A percentile compares a stretch with the other conserved stretches of the same genome.
Conservation (phyloP, 2,329 filamentous ascomycete species). For the Fonsecaea pedrosoi region DNA sequence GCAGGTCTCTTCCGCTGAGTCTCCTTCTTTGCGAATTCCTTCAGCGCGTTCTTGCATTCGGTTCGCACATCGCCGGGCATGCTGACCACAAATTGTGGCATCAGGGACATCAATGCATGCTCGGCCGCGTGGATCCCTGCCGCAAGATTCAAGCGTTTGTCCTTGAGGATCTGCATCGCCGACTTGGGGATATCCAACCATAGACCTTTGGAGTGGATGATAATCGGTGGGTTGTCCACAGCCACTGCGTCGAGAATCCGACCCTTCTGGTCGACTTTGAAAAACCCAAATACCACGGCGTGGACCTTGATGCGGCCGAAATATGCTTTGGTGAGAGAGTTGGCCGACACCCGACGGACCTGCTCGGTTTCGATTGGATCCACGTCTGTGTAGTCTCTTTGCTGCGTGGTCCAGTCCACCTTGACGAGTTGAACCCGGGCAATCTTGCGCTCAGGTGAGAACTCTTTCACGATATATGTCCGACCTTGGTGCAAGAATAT, state of each 20-base stretch:
- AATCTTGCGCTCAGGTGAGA: slow-evolving; percentile 78
- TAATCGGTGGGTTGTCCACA: slow-evolving; percentile 90
- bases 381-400: slow-evolving; percentile 91
- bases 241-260: slow-evolving; percentile 89
- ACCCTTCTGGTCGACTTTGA: slow-evolving; percentile 88
- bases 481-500: slow-evolving; percentile 97
- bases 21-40: slow-evolving; percentile 76
- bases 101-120: slow-evolving; percentile 83
- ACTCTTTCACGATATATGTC: slow-evolving; percentile 89
- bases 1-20: slow-evolving; percentile 77
- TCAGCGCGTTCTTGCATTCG: slow-evolving; percentile 87
- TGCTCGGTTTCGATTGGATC: slow-evolving; percentile 92
- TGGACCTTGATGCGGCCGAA: slow-evolving; percentile 85
- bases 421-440: slow-evolving; percentile 87
- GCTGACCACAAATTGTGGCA: slow-evolving; percentile 89
- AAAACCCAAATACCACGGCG: slow-evolving; percentile 92
- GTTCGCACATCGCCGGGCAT: slow-evolving; percentile 91
- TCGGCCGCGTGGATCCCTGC: slow-evolving; percentile 94
- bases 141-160: slow-evolving; percentile 76
- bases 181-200: slow-evolving; percentile 88
- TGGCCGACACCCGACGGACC: slow-evolving; percentile 71
- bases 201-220: slow-evolving; percentile 84
- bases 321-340: slow-evolving; percentile 73
- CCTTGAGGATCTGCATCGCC: slow-evolving; percentile 79
- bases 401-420: slow-evolving; percentile 93